A percentile compares a stretch with the other conserved stretches of the same genome.
phyloP scores from a whole-genome alignment of 257 asterid genomes.

The Solanum chilense region DNA sequence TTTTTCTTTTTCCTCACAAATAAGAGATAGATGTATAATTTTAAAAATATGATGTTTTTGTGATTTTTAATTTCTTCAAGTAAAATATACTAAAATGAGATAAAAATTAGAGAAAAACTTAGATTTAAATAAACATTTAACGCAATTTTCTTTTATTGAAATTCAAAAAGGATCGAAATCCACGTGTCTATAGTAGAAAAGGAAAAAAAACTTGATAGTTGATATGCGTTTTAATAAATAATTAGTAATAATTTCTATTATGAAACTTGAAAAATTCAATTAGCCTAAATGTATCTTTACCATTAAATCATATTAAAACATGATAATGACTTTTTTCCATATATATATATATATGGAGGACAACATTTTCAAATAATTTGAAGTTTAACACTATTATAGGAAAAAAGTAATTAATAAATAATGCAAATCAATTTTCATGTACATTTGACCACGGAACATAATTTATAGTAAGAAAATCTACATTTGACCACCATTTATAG shows the following conservation, averaged over 20 bases:
- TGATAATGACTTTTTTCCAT: neutral
- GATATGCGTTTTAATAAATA: too few relatives aligned
- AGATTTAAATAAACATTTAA: neutral
- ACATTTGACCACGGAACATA: neutral
- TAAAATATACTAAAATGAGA: too few relatives aligned
- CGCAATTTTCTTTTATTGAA: neutral
- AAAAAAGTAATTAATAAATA: neutral
- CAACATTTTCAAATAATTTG: neutral
- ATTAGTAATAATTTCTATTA: too few relatives aligned
- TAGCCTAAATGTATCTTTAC: neutral
- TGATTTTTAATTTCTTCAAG: neutral
- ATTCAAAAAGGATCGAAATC: neutral
- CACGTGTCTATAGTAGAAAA: neutral
- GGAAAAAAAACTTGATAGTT: too few relatives aligned
- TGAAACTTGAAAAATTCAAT: neutral
- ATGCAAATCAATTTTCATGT: neutral
- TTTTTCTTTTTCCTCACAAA: too few relatives aligned
- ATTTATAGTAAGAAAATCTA: neutral
- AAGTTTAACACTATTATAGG: neutral
- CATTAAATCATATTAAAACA: neutral
- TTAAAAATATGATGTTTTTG: too few relatives aligned
- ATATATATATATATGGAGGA: neutral
- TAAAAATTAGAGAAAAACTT: too few relatives aligned
- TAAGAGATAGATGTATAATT: too few relatives aligned
- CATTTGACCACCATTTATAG: neutral